phyloP scores from a whole-genome alignment of 148 eudicot species.

The Heliamphora exappendiculata region DNA sequence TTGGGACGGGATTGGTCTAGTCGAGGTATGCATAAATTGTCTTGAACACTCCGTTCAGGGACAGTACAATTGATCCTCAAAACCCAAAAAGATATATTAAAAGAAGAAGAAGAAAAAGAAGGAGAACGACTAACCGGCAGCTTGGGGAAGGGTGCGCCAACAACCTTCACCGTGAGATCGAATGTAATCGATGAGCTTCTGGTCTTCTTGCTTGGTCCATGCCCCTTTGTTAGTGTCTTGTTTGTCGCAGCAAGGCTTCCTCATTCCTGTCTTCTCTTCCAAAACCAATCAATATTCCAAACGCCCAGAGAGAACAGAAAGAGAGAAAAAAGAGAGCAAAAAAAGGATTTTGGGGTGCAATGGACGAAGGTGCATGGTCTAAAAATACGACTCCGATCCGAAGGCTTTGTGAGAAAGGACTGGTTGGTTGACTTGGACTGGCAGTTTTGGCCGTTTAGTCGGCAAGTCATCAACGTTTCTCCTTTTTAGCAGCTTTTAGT shows the following conservation, averaged over 20 bases:
- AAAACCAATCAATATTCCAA: too few species aligned
- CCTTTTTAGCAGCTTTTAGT: too few species aligned
- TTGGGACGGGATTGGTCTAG: too few species aligned
- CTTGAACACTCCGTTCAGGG: too few species aligned
- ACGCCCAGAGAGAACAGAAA: not conserved
- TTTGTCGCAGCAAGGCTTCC: conserved; percentile 31
- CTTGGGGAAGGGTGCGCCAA: conserved; percentile 31
- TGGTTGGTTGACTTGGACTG: conserved; percentile 24
- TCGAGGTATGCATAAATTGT: too few species aligned
- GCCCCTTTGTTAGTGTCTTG: conserved; percentile 31
- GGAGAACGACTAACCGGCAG: conserved; percentile 25
- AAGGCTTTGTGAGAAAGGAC: not conserved
- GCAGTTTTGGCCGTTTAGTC: conserved; percentile 14
- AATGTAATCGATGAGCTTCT: conserved; percentile 35
- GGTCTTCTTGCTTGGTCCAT: conserved; percentile 45
- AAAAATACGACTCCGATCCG: not conserved
- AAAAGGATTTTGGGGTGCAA: not conserved
- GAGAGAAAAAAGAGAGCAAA: too few species aligned
- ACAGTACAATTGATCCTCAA: too few species aligned
- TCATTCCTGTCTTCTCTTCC: conserved; percentile 11
- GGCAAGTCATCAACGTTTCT: too few species aligned
- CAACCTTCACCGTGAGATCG: conserved; percentile 33
- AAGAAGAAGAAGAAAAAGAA: not conserved
- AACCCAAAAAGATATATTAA: too few species aligned
- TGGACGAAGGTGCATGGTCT: not conserved